Percentiles rank a stretch among this genome's conserved stretches.
Conservation (phyloP, 352 stramenopile species). For the Pythium chondricola region DNA sequence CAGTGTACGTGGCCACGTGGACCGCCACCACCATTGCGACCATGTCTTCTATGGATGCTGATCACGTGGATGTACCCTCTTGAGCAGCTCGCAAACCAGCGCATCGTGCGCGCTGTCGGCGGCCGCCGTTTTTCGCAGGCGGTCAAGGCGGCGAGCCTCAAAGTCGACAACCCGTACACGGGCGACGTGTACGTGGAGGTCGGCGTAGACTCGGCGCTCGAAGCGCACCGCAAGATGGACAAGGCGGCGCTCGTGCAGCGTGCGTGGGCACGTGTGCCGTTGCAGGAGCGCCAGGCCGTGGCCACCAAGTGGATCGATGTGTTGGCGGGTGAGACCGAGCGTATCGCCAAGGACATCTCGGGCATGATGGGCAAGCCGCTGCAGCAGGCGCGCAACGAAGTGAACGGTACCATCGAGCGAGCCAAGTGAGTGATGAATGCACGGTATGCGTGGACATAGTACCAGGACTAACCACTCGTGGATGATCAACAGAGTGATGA, state of each 20-base stretch:
- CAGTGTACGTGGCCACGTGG: slow-evolving; percentile 2
- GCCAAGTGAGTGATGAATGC: slow-evolving; percentile 37
- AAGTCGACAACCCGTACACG: slow-evolving; percentile 77
- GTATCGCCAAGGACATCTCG: slow-evolving; percentile 70
- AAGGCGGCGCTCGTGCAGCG: slow-evolving; percentile 44
- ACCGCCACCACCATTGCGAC: neutral
- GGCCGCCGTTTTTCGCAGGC: slow-evolving; percentile 1
- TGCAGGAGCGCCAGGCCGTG: slow-evolving; percentile 52
- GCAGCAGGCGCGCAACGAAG: slow-evolving; percentile 64
- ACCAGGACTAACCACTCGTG: too few species aligned
- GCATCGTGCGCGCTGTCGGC: neutral
- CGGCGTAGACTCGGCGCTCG: slow-evolving; percentile 41
- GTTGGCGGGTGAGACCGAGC: slow-evolving; percentile 46
- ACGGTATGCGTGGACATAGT: neutral
- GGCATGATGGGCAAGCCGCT: slow-evolving; percentile 84
- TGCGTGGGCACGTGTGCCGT: slow-evolving; percentile 48
- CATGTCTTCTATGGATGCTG: too few species aligned
- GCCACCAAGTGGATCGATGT: slow-evolving; percentile 60
- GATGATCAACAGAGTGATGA: slow-evolving; percentile 55
- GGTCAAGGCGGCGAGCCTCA: slow-evolving; percentile 25
- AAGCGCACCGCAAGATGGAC: slow-evolving; percentile 56
- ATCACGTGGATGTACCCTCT: too few species aligned
- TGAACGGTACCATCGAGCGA: slow-evolving; percentile 63
- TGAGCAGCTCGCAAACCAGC: neutral
- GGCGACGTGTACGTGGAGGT: slow-evolving; percentile 57